Conservation (phyloP, 1,139 yeast species). For the Pichia sp. region DNA sequence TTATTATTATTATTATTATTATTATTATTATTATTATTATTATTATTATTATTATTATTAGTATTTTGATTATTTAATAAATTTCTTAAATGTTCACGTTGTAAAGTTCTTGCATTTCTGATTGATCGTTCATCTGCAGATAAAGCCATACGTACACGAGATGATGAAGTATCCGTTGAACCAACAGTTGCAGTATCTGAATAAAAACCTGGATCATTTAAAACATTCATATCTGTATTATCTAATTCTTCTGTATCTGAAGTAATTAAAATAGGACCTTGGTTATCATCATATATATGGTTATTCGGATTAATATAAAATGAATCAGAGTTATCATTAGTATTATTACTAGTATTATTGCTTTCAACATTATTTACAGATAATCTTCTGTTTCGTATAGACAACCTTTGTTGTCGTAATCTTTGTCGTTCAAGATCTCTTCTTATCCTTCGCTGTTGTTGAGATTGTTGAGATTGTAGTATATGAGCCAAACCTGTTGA, state of each 20-base stretch:
- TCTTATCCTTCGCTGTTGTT: not conserved
- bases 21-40: constrained; percentile 9
- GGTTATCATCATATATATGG: constrained; percentile 5
- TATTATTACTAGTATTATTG: not conserved
- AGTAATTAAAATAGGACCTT: constrained; percentile 8
- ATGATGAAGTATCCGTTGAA: constrained; percentile 2
- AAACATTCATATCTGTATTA: not conserved
- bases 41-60: constrained; percentile 5
- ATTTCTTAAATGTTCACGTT: constrained; percentile 2
- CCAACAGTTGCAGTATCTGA: constrained; percentile 8
- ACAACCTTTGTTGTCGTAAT: not conserved
- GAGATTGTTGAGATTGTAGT: not conserved
- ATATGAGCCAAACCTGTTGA: not conserved
- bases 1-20: constrained; percentile 1
- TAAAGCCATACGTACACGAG: constrained; percentile 1
- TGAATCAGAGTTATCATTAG: not conserved
- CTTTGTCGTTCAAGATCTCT: constrained; percentile 3
- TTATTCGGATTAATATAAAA: constrained; percentile 10
- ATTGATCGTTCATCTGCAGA: constrained; percentile 8
- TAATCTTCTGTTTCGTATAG: not conserved
- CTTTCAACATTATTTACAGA: not conserved
- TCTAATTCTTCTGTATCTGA: constrained; percentile 12
- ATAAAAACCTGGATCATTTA: not conserved
- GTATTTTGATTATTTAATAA: not conserved
- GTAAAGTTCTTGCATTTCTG: constrained; percentile 3